Evolutionary conservation across 345 rosid genomes (phyloP).

Genomic region (Triadica sebifera): DNA sequence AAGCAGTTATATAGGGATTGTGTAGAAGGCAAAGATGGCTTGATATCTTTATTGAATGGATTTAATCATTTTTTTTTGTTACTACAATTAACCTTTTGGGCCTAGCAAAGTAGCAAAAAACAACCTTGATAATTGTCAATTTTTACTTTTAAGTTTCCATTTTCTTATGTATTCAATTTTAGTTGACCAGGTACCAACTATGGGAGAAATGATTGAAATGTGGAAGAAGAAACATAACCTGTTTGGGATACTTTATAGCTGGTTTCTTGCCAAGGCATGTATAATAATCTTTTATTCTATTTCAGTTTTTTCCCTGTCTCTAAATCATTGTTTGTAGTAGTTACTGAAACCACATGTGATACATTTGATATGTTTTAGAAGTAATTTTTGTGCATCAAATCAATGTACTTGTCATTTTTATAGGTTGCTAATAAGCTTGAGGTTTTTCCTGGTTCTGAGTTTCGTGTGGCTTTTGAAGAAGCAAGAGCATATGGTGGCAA

Average conservation of each 20-base stretch:
- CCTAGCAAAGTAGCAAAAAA: neutral
- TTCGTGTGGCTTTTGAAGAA: conserved; percentile 91
- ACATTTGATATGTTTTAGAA: neutral
- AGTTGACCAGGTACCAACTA: conserved; percentile 70
- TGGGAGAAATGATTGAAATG: conserved; percentile 87
- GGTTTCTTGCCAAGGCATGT: conserved; percentile 94
- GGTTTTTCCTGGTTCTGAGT: conserved; percentile 88
- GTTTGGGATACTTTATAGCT: conserved; percentile 86
- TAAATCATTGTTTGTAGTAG: neutral
- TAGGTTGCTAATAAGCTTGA: conserved; percentile 83
- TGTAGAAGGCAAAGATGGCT: too few species aligned
- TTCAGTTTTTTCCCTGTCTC: neutral
- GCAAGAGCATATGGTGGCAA: conserved; percentile 75
- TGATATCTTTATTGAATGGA: neutral
- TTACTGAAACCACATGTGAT: neutral
- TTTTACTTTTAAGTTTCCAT: neutral
- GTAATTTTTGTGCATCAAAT: neutral
- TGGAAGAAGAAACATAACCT: conserved; percentile 85
- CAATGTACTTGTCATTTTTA: conserved; percentile 8
- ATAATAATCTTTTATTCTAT: neutral
- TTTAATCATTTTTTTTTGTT: neutral
- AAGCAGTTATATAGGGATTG: too few species aligned
- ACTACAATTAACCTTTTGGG: neutral
- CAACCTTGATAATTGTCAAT: neutral
- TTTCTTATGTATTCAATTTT: conserved; percentile 15